Evolutionary conservation across 768 basidiomycete species (phyloP).

Genomic region (Phanerodontia chrysosporium): DNA sequence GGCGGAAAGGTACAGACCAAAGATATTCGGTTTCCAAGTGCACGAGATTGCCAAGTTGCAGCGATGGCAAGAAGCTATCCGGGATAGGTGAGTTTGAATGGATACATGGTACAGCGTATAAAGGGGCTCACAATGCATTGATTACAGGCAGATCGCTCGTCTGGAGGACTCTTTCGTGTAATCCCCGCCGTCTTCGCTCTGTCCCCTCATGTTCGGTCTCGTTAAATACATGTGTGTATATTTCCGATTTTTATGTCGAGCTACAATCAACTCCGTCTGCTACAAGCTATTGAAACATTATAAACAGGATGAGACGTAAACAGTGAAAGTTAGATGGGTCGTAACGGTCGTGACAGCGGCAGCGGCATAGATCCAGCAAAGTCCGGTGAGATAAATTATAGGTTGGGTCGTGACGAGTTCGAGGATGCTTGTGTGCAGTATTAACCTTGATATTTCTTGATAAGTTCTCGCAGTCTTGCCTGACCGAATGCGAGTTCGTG

Average conservation of each 20-base stretch:
- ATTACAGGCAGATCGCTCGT: slow-evolving; percentile 36
- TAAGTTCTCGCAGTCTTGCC: slow-evolving; percentile 70
- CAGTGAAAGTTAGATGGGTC: not conserved
- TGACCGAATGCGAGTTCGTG: slow-evolving; percentile 71
- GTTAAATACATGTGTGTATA: not conserved
- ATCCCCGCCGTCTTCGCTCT: not conserved
- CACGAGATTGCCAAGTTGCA: slow-evolving; percentile 91
- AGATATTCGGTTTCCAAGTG: slow-evolving; percentile 96
- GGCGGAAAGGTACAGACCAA: slow-evolving; percentile 88
- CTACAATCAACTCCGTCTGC: not conserved
- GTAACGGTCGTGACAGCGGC: slow-evolving; percentile 5
- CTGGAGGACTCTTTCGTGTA: slow-evolving; percentile 35
- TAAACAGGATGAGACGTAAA: not conserved
- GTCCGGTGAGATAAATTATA: not conserved
- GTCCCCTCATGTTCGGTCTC: not conserved
- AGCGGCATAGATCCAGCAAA: not conserved
- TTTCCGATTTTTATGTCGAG: not conserved
- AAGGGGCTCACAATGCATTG: too few species aligned
- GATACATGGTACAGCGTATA: not conserved
- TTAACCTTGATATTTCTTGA: slow-evolving; percentile 72
- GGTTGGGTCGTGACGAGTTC: not conserved
- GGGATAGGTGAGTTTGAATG: slow-evolving; percentile 63
- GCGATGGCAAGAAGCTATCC: slow-evolving; percentile 91
- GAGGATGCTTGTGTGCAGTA: slow-evolving; percentile 1
- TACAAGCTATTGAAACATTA: not conserved